Percentiles rank a stretch among this genome's conserved stretches.
Evolutionary conservation across 257 asterid genomes (phyloP).

Genomic region (Solanum tacnaense): DNA sequence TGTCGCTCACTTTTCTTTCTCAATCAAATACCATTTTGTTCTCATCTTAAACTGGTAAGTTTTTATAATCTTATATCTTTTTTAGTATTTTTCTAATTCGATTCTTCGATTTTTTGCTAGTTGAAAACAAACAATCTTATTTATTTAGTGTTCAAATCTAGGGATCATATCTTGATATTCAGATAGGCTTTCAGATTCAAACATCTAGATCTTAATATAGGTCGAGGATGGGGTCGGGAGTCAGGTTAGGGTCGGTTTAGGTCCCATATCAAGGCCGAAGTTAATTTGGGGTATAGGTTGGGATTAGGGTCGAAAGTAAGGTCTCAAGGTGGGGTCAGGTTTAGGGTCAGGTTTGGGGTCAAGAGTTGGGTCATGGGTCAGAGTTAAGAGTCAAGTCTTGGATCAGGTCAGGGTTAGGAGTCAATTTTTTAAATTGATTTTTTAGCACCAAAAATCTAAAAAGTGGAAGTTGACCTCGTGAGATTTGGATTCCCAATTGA

Average conservation of each 20-base stretch:
- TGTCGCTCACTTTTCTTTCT: background rate
- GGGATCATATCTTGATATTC: background rate
- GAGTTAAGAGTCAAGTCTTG: background rate
- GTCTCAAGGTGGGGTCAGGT: background rate
- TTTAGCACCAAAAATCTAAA: background rate
- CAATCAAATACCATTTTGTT: background rate
- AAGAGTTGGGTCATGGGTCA: background rate
- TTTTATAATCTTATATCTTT: slow-evolving; percentile 9
- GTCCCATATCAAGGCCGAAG: background rate
- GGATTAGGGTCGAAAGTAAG: background rate
- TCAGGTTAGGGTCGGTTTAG: background rate
- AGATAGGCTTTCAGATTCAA: no score
- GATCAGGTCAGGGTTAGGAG: background rate
- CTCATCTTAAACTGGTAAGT: slow-evolving; percentile 20
- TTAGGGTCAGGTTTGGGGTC: background rate
- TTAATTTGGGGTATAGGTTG: background rate
- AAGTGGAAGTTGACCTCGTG: background rate
- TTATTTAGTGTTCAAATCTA: background rate
- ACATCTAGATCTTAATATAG: background rate
- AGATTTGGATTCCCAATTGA: background rate
- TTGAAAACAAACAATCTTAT: no score
- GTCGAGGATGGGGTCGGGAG: background rate
- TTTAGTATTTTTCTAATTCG: background rate
- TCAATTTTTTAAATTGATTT: no score
- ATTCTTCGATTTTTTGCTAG: background rate